Evolutionary conservation across 2,329 filamentous ascomycete genomes (phyloP), one percentile per base, ranked within the genome.

Genomic region (Cladophialophora psammophila): DNA sequence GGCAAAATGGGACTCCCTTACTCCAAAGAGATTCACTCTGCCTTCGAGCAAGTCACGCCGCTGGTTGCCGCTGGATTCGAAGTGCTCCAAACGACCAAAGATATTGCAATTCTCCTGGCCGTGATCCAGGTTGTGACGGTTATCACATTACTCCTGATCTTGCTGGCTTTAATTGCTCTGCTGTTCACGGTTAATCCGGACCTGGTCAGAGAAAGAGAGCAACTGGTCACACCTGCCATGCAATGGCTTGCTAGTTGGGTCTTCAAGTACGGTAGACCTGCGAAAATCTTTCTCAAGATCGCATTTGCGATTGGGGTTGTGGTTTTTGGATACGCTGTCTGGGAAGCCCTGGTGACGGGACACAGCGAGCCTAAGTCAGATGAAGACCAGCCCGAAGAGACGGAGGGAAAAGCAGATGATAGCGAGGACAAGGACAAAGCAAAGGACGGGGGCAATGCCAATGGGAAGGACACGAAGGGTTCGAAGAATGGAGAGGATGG

Each of bases 271-370:
- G 69, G 70, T 10, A 81, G 76, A 26, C 74, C 79, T 42, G 84
- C 85, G 66, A 92, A 92, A 74, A 94, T 91, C 91, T 62, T 86
- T 32, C 88, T 94, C 67, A 87, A 91, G 1, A 72, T 86, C 50
- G 87, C 94, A 59, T 84, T 91, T 5, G 86, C 86, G 18, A 75
- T 68, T 13, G 31, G 45, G 7, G 36, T 54, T 12, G 36, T 67
- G 31, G 55, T 55, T 6, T 61, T 62, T 15, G 65, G 57, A 6
- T 53, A 59, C 57, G 66, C 63, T 18, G 40, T 67, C 18, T 70
- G 65, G 66, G 63, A 62, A 50, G 63, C 56, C 2, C 64, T 56
- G 8, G 18, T 59, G 40, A 58, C 66, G 32, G 66, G 66, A 9
- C 36, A 63, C 54, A 58, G 40, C 5, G 60, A 56, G 8, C 68